Evolutionary conservation across 225 moss, liverwort and hornwort species (phyloP).

Genomic region (Polytrichum commune): DNA sequence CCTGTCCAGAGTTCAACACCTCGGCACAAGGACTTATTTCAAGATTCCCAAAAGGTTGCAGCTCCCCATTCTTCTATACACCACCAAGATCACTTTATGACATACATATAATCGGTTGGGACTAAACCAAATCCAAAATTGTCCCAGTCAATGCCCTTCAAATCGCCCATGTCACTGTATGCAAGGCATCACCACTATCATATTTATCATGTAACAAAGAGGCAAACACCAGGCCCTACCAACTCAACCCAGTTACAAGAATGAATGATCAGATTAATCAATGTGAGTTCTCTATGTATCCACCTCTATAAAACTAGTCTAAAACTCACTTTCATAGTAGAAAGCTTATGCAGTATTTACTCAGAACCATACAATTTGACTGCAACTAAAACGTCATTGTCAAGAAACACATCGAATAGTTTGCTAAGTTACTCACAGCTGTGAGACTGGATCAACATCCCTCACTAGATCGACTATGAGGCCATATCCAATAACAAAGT

Average conservation of each 20-base stretch:
- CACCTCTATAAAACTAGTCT: no score
- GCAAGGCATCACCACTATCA: slow-evolving; percentile 17
- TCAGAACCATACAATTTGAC: neutral
- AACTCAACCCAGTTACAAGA: no score
- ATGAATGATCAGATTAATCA: no score
- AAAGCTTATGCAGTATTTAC: no score
- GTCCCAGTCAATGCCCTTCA: slow-evolving; percentile 84
- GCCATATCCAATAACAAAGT: no score
- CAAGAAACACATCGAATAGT: neutral
- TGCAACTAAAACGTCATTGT: neutral
- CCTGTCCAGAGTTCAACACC: slow-evolving; percentile 97
- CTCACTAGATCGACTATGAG: no score
- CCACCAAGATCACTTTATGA: slow-evolving; percentile 77
- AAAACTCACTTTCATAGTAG: no score
- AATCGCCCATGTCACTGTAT: slow-evolving; percentile 63
- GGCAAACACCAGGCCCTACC: no score
- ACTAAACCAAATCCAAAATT: slow-evolving; percentile 87
- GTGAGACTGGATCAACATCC: no score
- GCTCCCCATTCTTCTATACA: slow-evolving; percentile 70
- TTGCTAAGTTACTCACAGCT: no score
- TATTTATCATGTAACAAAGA: no score
- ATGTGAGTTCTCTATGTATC: no score
- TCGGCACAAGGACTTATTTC: slow-evolving; percentile 84
- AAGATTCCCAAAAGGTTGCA: slow-evolving; percentile 81
- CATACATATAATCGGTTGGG: slow-evolving; percentile 90